These are phyloP conservation scores for Coleophoma eucalyptorum DNA, from an alignment of 2,329 filamentous ascomycete genomes.

Conservation along the genomic window DNA sequence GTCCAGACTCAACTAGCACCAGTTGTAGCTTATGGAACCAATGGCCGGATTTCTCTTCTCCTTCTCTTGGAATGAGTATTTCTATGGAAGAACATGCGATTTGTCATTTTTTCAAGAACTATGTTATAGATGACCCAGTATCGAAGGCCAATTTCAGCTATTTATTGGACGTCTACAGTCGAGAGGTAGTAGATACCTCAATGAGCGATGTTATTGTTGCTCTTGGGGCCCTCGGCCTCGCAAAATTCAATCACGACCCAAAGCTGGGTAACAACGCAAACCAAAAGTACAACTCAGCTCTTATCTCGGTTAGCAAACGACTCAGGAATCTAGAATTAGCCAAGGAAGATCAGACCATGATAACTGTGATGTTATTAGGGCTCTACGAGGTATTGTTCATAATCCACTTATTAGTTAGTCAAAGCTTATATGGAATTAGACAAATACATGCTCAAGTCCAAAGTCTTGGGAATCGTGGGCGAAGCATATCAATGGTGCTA, in stretches of 20 bases:
- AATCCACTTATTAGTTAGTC: conserved; percentile 25
- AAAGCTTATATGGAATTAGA: conserved; percentile 10
- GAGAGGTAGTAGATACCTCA: conserved; percentile 39
- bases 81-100: conserved; percentile 19
- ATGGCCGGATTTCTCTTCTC: not conserved
- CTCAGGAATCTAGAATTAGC: conserved; percentile 14
- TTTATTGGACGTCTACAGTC: conserved; percentile 22
- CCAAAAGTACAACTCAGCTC: conserved; percentile 16
- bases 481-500: conserved; percentile 48
- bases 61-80: too few relatives aligned
- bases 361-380: conserved; percentile 20
- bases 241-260: conserved; percentile 17
- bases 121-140: conserved; percentile 12
- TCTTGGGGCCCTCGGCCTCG: conserved; percentile 18
- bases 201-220: conserved; percentile 16
- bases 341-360: conserved; percentile 20
- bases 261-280: conserved; percentile 9
- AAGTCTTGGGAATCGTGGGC: conserved; percentile 48
- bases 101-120: conserved; percentile 23
- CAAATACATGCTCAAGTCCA: conserved; percentile 17
- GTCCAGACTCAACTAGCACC: not conserved
- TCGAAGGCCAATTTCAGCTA: conserved; percentile 18
- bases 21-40: not conserved
- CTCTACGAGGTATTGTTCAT: conserved; percentile 31
- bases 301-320: conserved; percentile 11